A percentile compares a stretch with the other conserved stretches of the same genome.
Conservation (phyloP, 139 green algal species). For the Desmodesmus armatus region DNA sequence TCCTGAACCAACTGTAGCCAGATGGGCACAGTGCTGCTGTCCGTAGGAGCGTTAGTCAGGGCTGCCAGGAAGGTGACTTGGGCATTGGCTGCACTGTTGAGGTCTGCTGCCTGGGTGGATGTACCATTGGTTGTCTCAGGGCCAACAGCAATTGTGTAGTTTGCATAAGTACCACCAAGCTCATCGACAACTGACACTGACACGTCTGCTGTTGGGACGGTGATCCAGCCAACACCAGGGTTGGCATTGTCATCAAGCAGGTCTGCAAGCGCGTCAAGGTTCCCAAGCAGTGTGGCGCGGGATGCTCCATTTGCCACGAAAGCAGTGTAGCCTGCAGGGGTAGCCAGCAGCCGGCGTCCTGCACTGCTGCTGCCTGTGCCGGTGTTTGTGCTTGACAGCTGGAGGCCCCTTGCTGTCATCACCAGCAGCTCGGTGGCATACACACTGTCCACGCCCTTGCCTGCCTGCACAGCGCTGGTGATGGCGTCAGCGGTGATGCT, state of each 20-base stretch:
- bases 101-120: background rate
- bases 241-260: background rate
- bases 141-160: background rate
- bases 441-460: background rate
- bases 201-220: background rate
- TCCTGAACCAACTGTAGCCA: background rate
- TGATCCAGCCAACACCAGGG: background rate
- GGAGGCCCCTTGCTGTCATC: background rate
- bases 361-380: background rate
- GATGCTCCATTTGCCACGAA: background rate
- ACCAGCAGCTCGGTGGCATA: background rate
- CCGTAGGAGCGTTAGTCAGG: too few species aligned
- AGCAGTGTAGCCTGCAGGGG: background rate
- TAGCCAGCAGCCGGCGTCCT: background rate
- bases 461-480: background rate
- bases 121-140: background rate
- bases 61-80: background rate
- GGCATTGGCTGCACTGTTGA: background rate
- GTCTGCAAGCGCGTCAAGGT: background rate
- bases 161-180: background rate
- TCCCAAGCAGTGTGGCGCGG: background rate
- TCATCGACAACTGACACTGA: background rate
- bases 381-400: background rate
- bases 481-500: too few species aligned
- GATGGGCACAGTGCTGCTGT: background rate